Percentiles rank a stretch among this genome's conserved stretches.
phyloP scores from a whole-genome alignment of 2,329 filamentous ascomycete genomes.

The Penicillium sp. region DNA sequence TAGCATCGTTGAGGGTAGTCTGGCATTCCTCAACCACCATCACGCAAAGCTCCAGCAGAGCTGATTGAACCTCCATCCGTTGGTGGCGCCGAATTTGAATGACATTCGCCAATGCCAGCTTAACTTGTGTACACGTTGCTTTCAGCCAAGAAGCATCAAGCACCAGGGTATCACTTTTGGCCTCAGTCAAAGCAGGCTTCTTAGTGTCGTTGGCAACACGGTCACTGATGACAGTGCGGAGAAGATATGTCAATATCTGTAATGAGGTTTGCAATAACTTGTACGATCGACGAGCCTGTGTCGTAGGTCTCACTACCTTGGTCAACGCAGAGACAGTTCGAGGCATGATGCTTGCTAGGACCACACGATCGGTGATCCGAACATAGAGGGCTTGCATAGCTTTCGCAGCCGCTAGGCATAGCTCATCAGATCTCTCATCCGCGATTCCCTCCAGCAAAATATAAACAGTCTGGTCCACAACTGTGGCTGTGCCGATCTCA shows the following conservation, averaged over 20 bases:
- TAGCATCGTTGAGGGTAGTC: slow-evolving; percentile 63
- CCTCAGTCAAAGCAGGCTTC: slow-evolving; percentile 18
- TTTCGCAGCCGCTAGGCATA: slow-evolving; percentile 65
- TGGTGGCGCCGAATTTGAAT: slow-evolving; percentile 69
- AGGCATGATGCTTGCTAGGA: slow-evolving; percentile 78
- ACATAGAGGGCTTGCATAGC: slow-evolving; percentile 59
- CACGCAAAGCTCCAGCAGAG: slow-evolving; percentile 67
- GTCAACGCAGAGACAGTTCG: slow-evolving; percentile 78
- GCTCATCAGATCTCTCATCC: slow-evolving; percentile 58
- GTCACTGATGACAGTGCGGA: slow-evolving; percentile 48
- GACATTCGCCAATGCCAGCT: slow-evolving; percentile 72
- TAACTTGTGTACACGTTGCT: slow-evolving; percentile 74
- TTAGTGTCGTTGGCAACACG: slow-evolving; percentile 20
- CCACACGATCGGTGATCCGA: slow-evolving; percentile 65
- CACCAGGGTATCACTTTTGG: slow-evolving; percentile 35
- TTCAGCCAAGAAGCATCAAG: slow-evolving; percentile 64
- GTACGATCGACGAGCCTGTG: slow-evolving; percentile 55
- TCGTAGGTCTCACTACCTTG: slow-evolving; percentile 66
- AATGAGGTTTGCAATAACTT: slow-evolving; percentile 62
- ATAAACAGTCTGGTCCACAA: slow-evolving; percentile 76
- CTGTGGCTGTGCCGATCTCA: slow-evolving; percentile 60
- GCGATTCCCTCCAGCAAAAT: slow-evolving; percentile 70
- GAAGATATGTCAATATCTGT: slow-evolving; percentile 49
- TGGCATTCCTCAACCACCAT: slow-evolving; percentile 73
- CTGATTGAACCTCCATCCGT: slow-evolving; percentile 61